Evolutionary conservation across 2,329 filamentous ascomycete genomes (phyloP), one percentile per base, ranked within the genome.

Genomic region (Phialocephala subalpina): DNA sequence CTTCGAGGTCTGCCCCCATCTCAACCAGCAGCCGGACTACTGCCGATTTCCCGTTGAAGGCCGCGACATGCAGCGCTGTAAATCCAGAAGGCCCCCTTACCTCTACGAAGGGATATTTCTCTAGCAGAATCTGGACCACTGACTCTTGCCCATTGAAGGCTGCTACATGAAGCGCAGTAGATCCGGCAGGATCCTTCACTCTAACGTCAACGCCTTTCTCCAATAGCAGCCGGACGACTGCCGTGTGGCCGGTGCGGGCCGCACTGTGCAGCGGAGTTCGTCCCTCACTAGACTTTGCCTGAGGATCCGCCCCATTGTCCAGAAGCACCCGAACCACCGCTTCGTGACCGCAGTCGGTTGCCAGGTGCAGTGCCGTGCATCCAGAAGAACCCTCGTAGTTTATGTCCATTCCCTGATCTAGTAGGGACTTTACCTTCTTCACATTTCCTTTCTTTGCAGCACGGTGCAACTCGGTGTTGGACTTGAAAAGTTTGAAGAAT

Each of bases 1-100:
- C 29, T 33, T 33, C 29, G 29, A 33, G 29, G 29, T 33, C 29
- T 33, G 29, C 29, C 29, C 29, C 70, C 62, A 57, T 68, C 58
- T 67, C 65, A 25, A 74, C 65, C 25, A 74, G 69, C 20, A 73
- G 62, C 25, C 65, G 60, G 14, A 76, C 66, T 25, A 76, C 62
- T 20, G 58, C 62, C 52, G 73, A 71, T 45, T 76, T 62, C 4
- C 74, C 73, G 12, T 62, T 45, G 36, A 25, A 18, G 40, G 67
- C 61, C 53, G 68, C 68, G 38, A 52, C 27, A 20, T 57, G 55
- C 36, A 63, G 40, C 25, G 52, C 58, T 52, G 63, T 65, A 25
- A 22, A 53, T 47, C 60, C 60, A 38, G 33, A 52, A 22, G 47
- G 58, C 16, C 38, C 29, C 29, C 29, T 33, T 33, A 33, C 9